Evolutionary conservation across 2,329 filamentous ascomycete species (phyloP).

Genomic region (Fusarium staphyleae): DNA sequence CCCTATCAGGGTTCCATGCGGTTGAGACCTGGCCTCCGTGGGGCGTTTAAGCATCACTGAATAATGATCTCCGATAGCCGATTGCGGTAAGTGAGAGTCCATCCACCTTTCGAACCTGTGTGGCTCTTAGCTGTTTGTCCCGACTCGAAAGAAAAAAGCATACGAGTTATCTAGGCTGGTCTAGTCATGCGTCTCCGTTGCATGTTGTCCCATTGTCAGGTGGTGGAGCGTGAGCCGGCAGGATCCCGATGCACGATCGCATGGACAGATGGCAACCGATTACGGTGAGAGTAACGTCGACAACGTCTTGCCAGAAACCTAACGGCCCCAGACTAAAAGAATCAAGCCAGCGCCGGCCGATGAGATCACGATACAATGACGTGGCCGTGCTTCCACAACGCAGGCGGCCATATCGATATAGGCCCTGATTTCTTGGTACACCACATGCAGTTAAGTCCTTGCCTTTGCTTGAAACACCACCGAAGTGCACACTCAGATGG

Average conservation of each 20-base stretch:
- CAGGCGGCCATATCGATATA: slow-evolving; percentile 29
- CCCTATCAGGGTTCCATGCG: not conserved
- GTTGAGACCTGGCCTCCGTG: slow-evolving; percentile 22
- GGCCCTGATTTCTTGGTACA: slow-evolving; percentile 27
- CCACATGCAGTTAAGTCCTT: slow-evolving; percentile 22
- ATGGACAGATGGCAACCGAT: slow-evolving; percentile 29
- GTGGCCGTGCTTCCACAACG: slow-evolving; percentile 32
- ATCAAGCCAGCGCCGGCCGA: slow-evolving; percentile 32
- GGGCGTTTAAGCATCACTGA: not conserved
- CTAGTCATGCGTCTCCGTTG: slow-evolving; percentile 21
- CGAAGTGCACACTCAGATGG: slow-evolving; percentile 24
- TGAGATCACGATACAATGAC: slow-evolving; percentile 42
- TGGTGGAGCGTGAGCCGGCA: slow-evolving; percentile 8
- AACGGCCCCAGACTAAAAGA: slow-evolving; percentile 24
- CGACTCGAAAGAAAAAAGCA: slow-evolving; percentile 14
- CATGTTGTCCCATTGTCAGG: slow-evolving; percentile 23
- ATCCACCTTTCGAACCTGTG: slow-evolving; percentile 18
- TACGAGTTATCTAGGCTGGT: slow-evolving; percentile 1
- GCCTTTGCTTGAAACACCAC: slow-evolving; percentile 24
- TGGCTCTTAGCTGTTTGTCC: slow-evolving; percentile 18
- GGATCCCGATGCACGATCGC: slow-evolving; percentile 22
- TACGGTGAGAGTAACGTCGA: slow-evolving; percentile 18
- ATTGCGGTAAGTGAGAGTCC: slow-evolving; percentile 7
- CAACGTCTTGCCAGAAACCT: slow-evolving; percentile 10
- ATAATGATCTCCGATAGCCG: not conserved